These are phyloP conservation scores for Simplicillium sp. DNA, from an alignment of 2,329 filamentous ascomycete genomes.

Conservation along the genomic window DNA sequence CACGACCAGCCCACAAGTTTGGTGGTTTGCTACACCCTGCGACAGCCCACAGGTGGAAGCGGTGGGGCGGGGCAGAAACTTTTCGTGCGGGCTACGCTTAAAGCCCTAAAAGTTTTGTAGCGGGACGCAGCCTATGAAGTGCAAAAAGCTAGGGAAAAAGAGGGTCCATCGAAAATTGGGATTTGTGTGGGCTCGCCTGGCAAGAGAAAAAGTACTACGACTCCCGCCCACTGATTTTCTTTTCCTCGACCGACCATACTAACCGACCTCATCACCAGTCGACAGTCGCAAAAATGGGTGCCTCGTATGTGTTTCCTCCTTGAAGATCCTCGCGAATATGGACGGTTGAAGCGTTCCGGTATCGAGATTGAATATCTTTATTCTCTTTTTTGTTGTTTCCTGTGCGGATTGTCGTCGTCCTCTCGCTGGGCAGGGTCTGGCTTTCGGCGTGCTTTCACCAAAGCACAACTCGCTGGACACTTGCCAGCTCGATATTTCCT, in stretches of 20 bases:
- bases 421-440: conserved; percentile 56
- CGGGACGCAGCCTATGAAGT: background rate
- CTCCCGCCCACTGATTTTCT: conserved; percentile 1
- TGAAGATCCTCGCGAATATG: conserved; percentile 20
- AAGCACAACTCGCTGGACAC: conserved; percentile 14
- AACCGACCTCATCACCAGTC: conserved; percentile 24
- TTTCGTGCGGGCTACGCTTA: conserved; percentile 2
- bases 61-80: conserved; percentile 28
- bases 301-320: conserved; percentile 43
- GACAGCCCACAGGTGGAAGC: conserved; percentile 12
- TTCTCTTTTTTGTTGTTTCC: no score
- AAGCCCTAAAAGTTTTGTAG: conserved; percentile 4
- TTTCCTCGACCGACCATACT: conserved; percentile 21
- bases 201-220: background rate
- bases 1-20: conserved; percentile 13
- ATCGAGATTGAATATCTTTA: conserved; percentile 29
- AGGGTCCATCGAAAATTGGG: no score
- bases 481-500: conserved; percentile 74
- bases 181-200: background rate
- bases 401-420: conserved; percentile 71
- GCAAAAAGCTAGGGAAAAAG: no score
- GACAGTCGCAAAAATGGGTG: conserved; percentile 32
- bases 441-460: conserved; percentile 1
- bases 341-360: conserved; percentile 30
- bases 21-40: conserved; percentile 9